Conservation (phyloP, 1,284 basidiomycete species). For the Wallemia hederae region DNA sequence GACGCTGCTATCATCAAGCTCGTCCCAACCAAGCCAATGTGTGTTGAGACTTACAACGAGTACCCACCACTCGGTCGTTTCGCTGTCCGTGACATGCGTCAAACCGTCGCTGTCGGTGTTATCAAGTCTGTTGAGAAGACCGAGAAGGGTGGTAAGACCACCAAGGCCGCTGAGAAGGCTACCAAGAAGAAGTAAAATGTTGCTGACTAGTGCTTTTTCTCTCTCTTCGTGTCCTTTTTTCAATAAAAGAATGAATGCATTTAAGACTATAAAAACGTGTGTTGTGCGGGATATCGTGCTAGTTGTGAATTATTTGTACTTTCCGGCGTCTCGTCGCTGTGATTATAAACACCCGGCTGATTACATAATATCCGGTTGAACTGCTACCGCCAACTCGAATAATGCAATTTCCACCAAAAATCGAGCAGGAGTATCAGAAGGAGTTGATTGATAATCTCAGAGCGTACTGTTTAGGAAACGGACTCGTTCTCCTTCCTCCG, state of each 20-base stretch:
- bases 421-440: background rate
- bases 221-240: background rate
- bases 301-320: background rate
- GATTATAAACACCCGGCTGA: too few species aligned
- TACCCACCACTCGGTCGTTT: slow-evolving; percentile 99
- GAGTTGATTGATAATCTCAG: background rate
- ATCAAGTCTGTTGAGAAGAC: slow-evolving; percentile 89
- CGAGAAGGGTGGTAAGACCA: slow-evolving; percentile 52
- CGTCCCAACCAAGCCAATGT: slow-evolving; percentile 82
- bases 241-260: background rate
- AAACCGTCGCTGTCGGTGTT: slow-evolving; percentile 90
- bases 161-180: slow-evolving; percentile 87
- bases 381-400: too few species aligned
- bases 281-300: background rate
- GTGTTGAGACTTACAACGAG: slow-evolving; percentile 87
- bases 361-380: too few species aligned
- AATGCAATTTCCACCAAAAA: background rate
- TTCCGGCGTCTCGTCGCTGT: too few species aligned
- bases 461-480: background rate
- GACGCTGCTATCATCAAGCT: slow-evolving; percentile 83
- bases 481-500: slow-evolving; percentile 5
- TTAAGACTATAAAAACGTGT: background rate
- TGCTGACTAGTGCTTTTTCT: background rate
- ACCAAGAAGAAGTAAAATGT: slow-evolving; percentile 68
- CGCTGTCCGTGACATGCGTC: slow-evolving; percentile 23